Conservation (phyloP, 2,329 filamentous ascomycete species). For the Calonectria montana region DNA sequence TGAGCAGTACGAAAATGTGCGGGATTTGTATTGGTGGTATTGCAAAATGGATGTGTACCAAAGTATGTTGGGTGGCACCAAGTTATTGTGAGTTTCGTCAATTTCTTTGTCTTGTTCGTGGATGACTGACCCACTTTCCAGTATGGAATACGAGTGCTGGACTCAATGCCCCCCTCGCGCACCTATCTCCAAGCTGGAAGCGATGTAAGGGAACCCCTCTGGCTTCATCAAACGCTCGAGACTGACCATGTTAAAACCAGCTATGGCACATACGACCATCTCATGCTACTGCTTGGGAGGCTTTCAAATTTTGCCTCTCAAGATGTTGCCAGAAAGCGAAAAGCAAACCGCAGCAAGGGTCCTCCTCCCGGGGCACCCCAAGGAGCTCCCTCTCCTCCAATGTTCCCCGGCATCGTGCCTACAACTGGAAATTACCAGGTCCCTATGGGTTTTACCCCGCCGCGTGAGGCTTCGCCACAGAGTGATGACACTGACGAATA, state of each 20-base stretch:
- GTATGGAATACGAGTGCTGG: constrained; percentile 84
- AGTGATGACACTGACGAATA: constrained; percentile 60
- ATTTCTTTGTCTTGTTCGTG: background rate
- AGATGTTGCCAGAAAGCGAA: constrained; percentile 83
- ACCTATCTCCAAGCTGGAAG: constrained; percentile 79
- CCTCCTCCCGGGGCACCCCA: constrained; percentile 42
- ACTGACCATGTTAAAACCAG: constrained; percentile 56
- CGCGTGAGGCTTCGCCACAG: constrained; percentile 56
- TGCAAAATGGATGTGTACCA: constrained; percentile 94
- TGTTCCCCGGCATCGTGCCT: constrained; percentile 68
- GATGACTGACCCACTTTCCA: constrained; percentile 51
- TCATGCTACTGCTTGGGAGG: constrained; percentile 84
- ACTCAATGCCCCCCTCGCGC: constrained; percentile 89
- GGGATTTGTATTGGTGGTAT: constrained; percentile 96
- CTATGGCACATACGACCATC: constrained; percentile 89
- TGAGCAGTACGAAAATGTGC: constrained; percentile 81
- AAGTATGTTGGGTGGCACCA: constrained; percentile 87
- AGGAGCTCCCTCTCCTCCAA: constrained; percentile 50
- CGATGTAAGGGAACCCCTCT: constrained; percentile 64
- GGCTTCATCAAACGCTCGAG: background rate
- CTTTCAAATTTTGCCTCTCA: constrained; percentile 81
- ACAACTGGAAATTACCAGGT: constrained; percentile 60
- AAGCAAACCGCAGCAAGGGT: constrained; percentile 56
- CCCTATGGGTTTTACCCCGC: constrained; percentile 67
- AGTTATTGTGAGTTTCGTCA: constrained; percentile 77